Base-by-base conservation (phyloP, 2,329 filamentous ascomycete genomes). In the Fusarium newnesense region DNA sequence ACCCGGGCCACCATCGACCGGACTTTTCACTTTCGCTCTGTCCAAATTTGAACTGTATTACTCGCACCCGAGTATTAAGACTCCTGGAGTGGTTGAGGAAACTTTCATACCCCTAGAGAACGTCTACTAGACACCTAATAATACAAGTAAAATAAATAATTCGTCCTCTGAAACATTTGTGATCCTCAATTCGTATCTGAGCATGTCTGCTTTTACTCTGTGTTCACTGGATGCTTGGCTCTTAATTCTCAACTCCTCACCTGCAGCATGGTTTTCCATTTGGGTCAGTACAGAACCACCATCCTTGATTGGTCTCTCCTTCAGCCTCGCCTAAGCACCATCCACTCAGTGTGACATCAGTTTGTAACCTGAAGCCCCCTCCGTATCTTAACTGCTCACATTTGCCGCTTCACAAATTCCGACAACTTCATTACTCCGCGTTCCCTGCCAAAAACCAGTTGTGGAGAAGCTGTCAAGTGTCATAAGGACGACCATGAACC, bases 71-170 rank as follows among this genome's bases (percentile, higher is more conserved):
- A 77, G 80, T 78, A 79, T 74, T 73, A 77, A 79, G 75, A 79
- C 77, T 77, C 79, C 75, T 79, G 76, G 79, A 77, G 79, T 76
- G 79, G 77, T 75, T 79, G 77, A 79, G 76, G 76, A 78, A 80
- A 74, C 76, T 79, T 80, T 82, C 80, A 79, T 81, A 80, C 80
- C 79, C 77, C 79, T 81, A 82, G 79, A 79, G 72, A 77, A 76
- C 73, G 79, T 81, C 76, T 78, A 75, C 74, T 82, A 83, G 80
- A 84, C 80, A 81, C 79, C 75, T 84, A 84, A 84, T 84, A 83
- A 83, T 83, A 83, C 83, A 81, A 79, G 78, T 81, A 82, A 82
- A 84, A 82, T 78, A 78, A 79, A 75, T 73, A 69, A 62, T 68
- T 58, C 43, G 36, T 42, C 30, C n/a, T 24, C 34, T 42, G 1